Conservation (phyloP, 495 filamentous ascomycete genomes). For the Ramalina intermedia region DNA sequence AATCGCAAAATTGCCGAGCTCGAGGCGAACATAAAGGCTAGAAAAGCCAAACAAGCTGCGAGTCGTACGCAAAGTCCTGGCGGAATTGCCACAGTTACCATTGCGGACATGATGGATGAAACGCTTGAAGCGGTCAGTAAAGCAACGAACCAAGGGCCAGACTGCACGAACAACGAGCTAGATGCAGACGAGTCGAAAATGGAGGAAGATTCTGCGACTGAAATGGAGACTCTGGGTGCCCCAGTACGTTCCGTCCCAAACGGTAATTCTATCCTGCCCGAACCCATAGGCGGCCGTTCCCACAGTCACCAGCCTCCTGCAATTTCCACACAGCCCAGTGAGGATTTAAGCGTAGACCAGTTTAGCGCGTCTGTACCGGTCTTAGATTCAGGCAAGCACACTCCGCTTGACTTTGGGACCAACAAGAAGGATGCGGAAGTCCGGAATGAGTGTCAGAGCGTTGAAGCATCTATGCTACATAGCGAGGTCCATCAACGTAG, state of each 20-base stretch:
- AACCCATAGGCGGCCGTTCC: no score
- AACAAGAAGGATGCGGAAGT: not conserved
- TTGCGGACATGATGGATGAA: not conserved
- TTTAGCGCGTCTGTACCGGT: not conserved
- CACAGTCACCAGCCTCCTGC: not conserved
- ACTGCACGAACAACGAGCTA: no score
- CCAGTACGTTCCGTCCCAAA: no score
- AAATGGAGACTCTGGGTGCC: no score
- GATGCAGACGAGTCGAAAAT: no score
- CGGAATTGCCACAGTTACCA: constrained; percentile 5
- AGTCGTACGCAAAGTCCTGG: constrained; percentile 25
- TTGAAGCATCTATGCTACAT: no score
- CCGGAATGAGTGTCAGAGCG: not conserved
- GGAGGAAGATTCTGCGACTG: no score
- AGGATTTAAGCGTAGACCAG: not conserved
- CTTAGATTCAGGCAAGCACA: not conserved
- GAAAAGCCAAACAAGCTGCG: constrained; percentile 36
- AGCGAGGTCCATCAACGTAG: not conserved
- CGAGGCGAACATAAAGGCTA: constrained; percentile 51
- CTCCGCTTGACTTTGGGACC: not conserved
- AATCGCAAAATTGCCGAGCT: constrained; percentile 63
- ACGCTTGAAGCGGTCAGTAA: not conserved
- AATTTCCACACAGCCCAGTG: not conserved
- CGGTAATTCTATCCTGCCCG: no score
- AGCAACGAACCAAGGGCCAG: no score